Evolutionary conservation across 495 filamentous ascomycete genomes (phyloP).

Genomic region (Tuber brumale): DNA sequence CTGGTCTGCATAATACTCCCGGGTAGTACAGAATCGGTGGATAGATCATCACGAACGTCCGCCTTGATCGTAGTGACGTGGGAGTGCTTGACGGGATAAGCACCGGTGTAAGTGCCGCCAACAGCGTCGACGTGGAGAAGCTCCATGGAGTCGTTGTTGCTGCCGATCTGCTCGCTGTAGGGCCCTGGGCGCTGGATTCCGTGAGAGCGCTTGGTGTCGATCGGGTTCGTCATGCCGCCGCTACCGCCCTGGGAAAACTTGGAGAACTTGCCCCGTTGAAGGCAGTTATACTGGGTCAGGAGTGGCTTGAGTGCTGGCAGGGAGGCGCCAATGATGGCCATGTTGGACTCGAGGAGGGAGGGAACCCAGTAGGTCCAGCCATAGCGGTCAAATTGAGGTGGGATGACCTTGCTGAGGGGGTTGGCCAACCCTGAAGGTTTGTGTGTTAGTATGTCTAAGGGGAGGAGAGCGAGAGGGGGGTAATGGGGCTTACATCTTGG

Average conservation of each 20-base stretch:
- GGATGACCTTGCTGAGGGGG: constrained; percentile 8
- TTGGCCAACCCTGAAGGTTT: neutral
- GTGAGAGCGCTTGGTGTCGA: neutral
- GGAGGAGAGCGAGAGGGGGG: neutral
- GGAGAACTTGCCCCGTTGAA: neutral
- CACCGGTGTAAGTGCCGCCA: neutral
- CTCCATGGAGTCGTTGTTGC: constrained; percentile 1
- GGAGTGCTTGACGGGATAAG: neutral
- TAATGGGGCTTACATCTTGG: constrained; percentile 2
- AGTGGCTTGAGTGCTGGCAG: constrained; percentile 40
- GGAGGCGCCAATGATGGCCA: constrained; percentile 42
- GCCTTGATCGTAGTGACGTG: neutral
- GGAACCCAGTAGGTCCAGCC: constrained; percentile 8
- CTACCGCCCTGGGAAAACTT: neutral
- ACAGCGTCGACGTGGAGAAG: neutral
- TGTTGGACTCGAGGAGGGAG: constrained; percentile 40
- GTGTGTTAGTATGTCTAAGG: neutral
- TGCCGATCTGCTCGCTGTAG: constrained; percentile 2
- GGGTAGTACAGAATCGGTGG: neutral
- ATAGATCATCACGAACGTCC: neutral
- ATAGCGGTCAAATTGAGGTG: constrained; percentile 7
- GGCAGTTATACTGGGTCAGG: neutral
- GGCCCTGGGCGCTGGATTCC: neutral
- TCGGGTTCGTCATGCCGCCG: neutral
- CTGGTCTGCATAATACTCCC: neutral